These are phyloP conservation scores for Psilocybe cyanescens DNA, from an alignment of 768 basidiomycete species.

Conservation along the genomic window DNA sequence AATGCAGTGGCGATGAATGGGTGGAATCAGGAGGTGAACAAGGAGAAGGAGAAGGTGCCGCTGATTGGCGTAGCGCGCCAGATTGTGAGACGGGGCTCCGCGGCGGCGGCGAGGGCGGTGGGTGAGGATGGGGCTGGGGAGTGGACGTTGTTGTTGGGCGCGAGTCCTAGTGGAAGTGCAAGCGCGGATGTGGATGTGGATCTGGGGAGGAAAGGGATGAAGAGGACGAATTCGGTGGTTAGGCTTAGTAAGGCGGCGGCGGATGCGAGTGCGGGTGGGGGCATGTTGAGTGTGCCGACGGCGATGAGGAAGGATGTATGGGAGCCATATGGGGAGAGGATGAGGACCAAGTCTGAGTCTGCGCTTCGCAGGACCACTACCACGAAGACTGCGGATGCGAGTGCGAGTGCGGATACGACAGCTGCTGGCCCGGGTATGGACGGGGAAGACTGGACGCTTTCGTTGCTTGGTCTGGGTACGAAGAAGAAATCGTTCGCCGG, in stretches of 20 bases:
- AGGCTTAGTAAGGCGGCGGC: not conserved
- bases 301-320: not conserved
- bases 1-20: no score
- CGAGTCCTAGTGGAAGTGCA: not conserved
- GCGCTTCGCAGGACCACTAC: not conserved
- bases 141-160: not conserved
- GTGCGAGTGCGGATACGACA: not conserved
- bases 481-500: not conserved
- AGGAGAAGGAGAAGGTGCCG: not conserved
- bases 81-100: not conserved
- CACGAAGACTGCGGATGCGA: not conserved
- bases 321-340: not conserved
- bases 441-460: not conserved
- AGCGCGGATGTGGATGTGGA: not conserved
- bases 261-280: not conserved
- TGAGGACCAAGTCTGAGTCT: slow-evolving; percentile 25
- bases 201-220: not conserved
- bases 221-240: not conserved
- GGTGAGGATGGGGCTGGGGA: not conserved
- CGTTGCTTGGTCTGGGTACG: not conserved
- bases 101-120: not conserved
- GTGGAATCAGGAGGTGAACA: no score
- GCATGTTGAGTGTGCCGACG: not conserved
- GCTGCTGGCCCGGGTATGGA: slow-evolving; percentile 1
- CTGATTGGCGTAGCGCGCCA: not conserved